phyloP scores from a whole-genome alignment of 2,329 filamentous ascomycete species.

The Thielaviopsis ethacetica region DNA sequence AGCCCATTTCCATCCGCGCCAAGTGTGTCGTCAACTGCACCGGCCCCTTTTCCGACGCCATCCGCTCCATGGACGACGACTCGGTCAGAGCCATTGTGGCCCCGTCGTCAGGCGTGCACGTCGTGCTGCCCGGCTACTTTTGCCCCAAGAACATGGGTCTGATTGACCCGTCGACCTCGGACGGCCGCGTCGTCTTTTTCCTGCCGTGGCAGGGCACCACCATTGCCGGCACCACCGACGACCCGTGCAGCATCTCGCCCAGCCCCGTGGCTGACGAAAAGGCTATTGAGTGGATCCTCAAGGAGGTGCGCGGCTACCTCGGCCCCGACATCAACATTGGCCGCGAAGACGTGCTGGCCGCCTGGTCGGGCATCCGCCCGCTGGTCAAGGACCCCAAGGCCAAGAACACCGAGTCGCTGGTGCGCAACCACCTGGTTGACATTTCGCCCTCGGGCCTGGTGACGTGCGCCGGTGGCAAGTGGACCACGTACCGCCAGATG shows the following conservation, averaged over 20 bases:
- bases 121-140: constrained; percentile 77
- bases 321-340: constrained; percentile 73
- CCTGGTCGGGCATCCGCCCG: constrained; percentile 78
- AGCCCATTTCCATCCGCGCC: constrained; percentile 56
- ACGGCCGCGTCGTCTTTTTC: constrained; percentile 85
- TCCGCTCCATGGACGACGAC: constrained; percentile 70
- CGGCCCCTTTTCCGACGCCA: constrained; percentile 72
- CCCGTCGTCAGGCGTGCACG: constrained; percentile 70
- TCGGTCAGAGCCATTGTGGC: constrained; percentile 62
- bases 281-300: constrained; percentile 77
- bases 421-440: constrained; percentile 72
- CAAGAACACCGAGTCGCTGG: constrained; percentile 70
- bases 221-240: constrained; percentile 77
- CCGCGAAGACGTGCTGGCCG: constrained; percentile 72
- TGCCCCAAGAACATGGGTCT: constrained; percentile 74
- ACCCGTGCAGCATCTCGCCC: constrained; percentile 52
- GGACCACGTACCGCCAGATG: constrained; percentile 90
- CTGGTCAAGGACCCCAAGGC: constrained; percentile 76
- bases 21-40: constrained; percentile 81
- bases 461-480: constrained; percentile 79
- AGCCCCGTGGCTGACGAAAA: constrained; percentile 68
- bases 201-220: constrained; percentile 87
- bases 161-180: constrained; percentile 72
- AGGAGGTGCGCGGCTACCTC: constrained; percentile 67
- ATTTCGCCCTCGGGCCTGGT: constrained; percentile 64